Evolutionary conservation across 1,284 basidiomycete species (phyloP), one percentile per base, ranked within the genome.

Genomic region (Trichosporon ovoides): DNA sequence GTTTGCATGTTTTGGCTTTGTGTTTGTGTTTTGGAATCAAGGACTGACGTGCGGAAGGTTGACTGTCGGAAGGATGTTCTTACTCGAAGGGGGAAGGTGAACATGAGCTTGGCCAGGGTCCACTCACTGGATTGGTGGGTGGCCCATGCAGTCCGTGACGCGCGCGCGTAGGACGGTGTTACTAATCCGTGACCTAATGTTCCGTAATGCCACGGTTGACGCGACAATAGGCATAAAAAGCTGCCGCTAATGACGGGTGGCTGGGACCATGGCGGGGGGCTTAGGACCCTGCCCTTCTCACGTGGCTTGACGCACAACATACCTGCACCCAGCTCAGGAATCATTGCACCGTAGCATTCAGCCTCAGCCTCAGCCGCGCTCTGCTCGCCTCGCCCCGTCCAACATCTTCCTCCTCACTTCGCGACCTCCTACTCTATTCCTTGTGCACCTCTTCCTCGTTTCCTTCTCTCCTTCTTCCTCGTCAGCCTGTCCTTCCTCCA

Each of bases 231-330:
- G 11, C 16, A n/a, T 37, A 5, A 48, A n/a, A 4, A 28, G 24
- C 43, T 28, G 13, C 43, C 43, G 22, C 28, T 48, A 48, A 48
- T 48, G 43, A 24, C 6, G 22, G 28, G 43, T 48, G 43, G 43
- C 43, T 48, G 43, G n/a, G n/a, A n/a, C n/a, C n/a, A n/a, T n/a
- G n/a, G n/a, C n/a, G n/a, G n/a, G n/a, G n/a, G n/a, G n/a, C n/a
- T n/a, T n/a, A n/a, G n/a, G n/a, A n/a, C n/a, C n/a, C n/a, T 14
- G 10, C 28, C 16, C 7, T 31, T 14, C 22, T 20, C 43, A 48
- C 43, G 43, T 48, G 43, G 43, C n/a, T 48, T 48, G 43, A 48
- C 43, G 43, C 43, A 48, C 43, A 48, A 48, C 43, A 48, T 24
- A 22, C 24, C 28, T 48, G 43, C 24, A 16, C 43, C 28, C 22